Percentiles rank a stretch among this genome's conserved stretches.
Evolutionary conservation across 768 basidiomycete species (phyloP).

Genomic region (Lepiota venenata): DNA sequence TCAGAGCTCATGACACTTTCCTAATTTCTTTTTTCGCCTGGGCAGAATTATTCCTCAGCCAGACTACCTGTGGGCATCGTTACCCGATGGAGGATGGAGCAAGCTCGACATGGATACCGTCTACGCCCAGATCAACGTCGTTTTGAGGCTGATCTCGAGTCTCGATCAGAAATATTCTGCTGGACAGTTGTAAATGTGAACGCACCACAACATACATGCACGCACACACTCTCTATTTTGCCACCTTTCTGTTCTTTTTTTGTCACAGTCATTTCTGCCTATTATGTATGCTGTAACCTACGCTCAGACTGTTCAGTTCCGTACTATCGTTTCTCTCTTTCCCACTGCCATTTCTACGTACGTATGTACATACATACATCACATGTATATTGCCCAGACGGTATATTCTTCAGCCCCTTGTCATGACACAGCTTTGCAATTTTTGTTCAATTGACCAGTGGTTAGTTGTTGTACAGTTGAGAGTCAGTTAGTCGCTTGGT

Average conservation of each 20-base stretch:
- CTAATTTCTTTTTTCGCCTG: no score
- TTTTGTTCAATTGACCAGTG: neutral
- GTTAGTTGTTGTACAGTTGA: neutral
- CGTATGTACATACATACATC: neutral
- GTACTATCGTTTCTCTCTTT: neutral
- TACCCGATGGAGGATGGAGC: constrained; percentile 28
- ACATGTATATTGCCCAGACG: neutral
- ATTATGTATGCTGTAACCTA: no score
- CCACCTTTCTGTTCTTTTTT: neutral
- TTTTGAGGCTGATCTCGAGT: constrained; percentile 19
- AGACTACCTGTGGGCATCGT: constrained; percentile 27
- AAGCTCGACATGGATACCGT: constrained; percentile 22
- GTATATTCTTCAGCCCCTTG: no score
- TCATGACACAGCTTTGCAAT: neutral
- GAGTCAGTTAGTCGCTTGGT: neutral
- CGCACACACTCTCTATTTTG: no score
- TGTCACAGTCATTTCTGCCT: neutral
- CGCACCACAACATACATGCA: neutral
- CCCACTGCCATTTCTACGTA: neutral
- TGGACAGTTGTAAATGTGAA: constrained; percentile 7
- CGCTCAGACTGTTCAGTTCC: no score
- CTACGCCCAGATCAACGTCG: constrained; percentile 26
- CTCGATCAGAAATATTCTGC: constrained; percentile 20
- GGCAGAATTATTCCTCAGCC: constrained; percentile 28
- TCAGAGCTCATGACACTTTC: neutral